A percentile compares a stretch with the other conserved stretches of the same genome.
Conservation (phyloP, 2,329 filamentous ascomycete genomes). For the Thielaviopsis ethacetica region DNA sequence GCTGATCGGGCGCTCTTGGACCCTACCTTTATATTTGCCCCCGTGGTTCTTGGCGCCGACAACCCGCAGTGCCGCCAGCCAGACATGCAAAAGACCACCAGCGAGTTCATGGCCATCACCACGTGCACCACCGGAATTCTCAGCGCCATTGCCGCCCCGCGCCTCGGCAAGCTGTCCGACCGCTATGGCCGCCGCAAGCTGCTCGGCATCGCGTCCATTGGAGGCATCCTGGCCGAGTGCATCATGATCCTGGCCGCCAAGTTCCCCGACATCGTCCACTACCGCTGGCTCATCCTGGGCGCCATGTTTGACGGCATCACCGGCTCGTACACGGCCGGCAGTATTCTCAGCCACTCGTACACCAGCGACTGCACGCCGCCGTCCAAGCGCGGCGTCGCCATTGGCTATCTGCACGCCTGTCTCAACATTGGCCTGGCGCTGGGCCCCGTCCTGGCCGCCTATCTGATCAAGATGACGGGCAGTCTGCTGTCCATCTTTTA, state of each 20-base stretch:
- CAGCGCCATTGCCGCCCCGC: slow-evolving; percentile 67
- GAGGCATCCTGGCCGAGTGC: slow-evolving; percentile 58
- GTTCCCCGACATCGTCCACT: slow-evolving; percentile 54
- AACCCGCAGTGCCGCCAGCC: slow-evolving; percentile 69
- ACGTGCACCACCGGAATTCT: slow-evolving; percentile 60
- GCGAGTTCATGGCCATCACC: slow-evolving; percentile 60
- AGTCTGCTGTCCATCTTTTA: slow-evolving; percentile 74
- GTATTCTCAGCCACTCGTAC: slow-evolving; percentile 66
- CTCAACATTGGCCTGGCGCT: slow-evolving; percentile 79
- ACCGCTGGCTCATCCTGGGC: slow-evolving; percentile 65
- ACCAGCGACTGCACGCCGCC: slow-evolving; percentile 76
- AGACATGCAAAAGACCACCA: slow-evolving; percentile 62
- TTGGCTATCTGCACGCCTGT: slow-evolving; percentile 80
- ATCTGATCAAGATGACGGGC: slow-evolving; percentile 61
- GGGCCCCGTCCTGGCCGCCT: slow-evolving; percentile 67
- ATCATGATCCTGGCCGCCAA: slow-evolving; percentile 65
- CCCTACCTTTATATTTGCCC: slow-evolving; percentile 42
- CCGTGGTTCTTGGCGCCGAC: slow-evolving; percentile 49
- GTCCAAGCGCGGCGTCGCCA: slow-evolving; percentile 61
- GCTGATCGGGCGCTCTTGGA: slow-evolving; percentile 29
- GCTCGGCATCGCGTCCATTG: slow-evolving; percentile 55
- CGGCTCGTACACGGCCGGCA: slow-evolving; percentile 76
- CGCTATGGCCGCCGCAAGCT: slow-evolving; percentile 64
- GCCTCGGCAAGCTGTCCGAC: slow-evolving; percentile 73
- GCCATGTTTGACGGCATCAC: slow-evolving; percentile 65